Conservation (phyloP, 257 asterid genomes). For the Fraxinus quadrangulata region DNA sequence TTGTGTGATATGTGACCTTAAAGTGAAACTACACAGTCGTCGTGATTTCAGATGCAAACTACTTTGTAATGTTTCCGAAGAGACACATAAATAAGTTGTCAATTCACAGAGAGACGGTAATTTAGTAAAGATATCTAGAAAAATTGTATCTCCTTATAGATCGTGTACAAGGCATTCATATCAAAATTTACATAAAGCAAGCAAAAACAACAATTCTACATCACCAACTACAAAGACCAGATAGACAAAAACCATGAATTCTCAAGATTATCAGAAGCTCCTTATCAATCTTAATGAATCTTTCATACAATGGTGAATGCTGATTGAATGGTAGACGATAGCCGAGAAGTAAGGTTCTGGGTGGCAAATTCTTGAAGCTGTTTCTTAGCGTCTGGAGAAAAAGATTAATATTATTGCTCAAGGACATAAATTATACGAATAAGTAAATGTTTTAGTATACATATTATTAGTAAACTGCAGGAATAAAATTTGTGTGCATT, state of each 20-base stretch:
- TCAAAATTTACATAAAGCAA: too few relatives aligned
- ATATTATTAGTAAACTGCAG: too few relatives aligned
- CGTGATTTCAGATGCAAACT: too few relatives aligned
- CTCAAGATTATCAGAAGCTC: too few relatives aligned
- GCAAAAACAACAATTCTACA: neutral
- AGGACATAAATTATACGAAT: neutral
- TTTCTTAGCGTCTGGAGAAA: conserved; percentile 85
- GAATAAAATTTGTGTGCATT: neutral
- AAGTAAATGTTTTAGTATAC: neutral
- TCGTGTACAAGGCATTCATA: neutral
- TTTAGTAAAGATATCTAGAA: too few relatives aligned
- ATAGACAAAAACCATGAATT: neutral
- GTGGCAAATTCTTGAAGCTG: conserved; percentile 97
- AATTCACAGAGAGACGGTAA: too few relatives aligned
- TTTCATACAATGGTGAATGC: conserved; percentile 76
- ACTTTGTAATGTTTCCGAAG: too few relatives aligned
- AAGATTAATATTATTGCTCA: conserved; percentile 5
- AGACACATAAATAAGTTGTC: too few relatives aligned
- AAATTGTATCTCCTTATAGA: too few relatives aligned
- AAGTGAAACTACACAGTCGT: too few relatives aligned
- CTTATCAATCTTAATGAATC: conserved; percentile 3
- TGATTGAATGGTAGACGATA: conserved; percentile 78
- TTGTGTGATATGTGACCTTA: neutral
- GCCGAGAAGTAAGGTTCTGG: conserved; percentile 82
- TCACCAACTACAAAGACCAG: neutral